These are phyloP conservation scores for Collybia mongolica DNA, from an alignment of 768 basidiomycete species.

Conservation along the genomic window DNA sequence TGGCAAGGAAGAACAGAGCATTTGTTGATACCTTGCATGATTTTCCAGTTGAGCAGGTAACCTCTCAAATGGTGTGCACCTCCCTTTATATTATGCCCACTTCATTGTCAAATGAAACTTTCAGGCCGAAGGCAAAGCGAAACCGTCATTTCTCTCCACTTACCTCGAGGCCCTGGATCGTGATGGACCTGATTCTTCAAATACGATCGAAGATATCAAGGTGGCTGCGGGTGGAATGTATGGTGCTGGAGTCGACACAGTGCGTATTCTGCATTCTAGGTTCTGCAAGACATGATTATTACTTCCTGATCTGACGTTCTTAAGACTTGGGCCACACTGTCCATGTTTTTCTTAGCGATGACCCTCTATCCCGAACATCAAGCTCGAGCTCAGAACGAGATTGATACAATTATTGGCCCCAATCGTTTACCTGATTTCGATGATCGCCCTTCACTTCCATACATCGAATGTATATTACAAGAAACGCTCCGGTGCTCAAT, in stretches of 20 bases:
- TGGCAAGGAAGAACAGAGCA: slow-evolving; percentile 12
- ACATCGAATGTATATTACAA: slow-evolving; percentile 30
- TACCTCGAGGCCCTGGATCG: slow-evolving; percentile 10
- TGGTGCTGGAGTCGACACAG: slow-evolving; percentile 34
- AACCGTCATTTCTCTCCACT: slow-evolving; percentile 15
- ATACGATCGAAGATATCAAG: slow-evolving; percentile 15
- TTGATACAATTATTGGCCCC: slow-evolving; percentile 37
- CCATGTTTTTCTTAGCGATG: slow-evolving; percentile 37
- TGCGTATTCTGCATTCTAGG: slow-evolving; percentile 9
- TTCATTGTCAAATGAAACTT: neutral
- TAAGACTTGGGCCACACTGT: slow-evolving; percentile 22
- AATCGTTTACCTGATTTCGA: slow-evolving; percentile 32
- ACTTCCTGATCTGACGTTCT: too few relatives aligned
- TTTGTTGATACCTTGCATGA: slow-evolving; percentile 20
- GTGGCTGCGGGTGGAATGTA: slow-evolving; percentile 16
- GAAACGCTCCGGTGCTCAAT: slow-evolving; percentile 18
- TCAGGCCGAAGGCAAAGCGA: slow-evolving; percentile 17
- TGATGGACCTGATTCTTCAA: neutral
- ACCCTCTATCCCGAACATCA: slow-evolving; percentile 33
- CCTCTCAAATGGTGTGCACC: slow-evolving; percentile 26
- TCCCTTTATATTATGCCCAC: neutral
- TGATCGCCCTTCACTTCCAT: slow-evolving; percentile 30
- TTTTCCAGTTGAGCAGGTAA: slow-evolving; percentile 26
- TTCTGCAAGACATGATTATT: too few relatives aligned
- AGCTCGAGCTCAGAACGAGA: slow-evolving; percentile 35